A percentile compares a stretch with the other conserved stretches of the same genome.
Evolutionary conservation across 495 filamentous ascomycete genomes (phyloP).

Genomic region (Penicillium herquei): DNA sequence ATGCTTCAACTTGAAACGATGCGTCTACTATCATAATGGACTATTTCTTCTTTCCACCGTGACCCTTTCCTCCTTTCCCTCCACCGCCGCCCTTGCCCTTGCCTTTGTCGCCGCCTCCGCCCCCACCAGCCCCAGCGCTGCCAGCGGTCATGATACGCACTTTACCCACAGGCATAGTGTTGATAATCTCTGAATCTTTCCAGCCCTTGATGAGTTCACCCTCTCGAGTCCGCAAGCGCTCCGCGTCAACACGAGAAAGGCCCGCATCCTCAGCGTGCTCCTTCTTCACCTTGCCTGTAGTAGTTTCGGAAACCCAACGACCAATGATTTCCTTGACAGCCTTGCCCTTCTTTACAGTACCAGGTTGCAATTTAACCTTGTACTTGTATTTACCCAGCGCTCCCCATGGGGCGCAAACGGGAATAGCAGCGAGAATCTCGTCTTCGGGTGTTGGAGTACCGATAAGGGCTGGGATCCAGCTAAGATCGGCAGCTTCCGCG

Average conservation of each 20-base stretch:
- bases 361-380: constrained; percentile 89
- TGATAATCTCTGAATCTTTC: constrained; percentile 79
- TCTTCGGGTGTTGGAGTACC: constrained; percentile 78
- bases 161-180: constrained; percentile 80
- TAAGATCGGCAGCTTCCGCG: constrained; percentile 47
- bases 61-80: constrained; percentile 4
- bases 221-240: constrained; percentile 79
- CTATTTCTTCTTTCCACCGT: constrained; percentile 14
- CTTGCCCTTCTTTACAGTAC: constrained; percentile 88
- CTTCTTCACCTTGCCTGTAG: constrained; percentile 48
- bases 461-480: constrained; percentile 69
- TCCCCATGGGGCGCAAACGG: constrained; percentile 86
- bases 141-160: constrained; percentile 70
- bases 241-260: constrained; percentile 60
- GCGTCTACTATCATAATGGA: neutral
- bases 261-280: constrained; percentile 48
- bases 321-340: constrained; percentile 84
- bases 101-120: constrained; percentile 46
- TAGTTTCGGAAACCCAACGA: constrained; percentile 62
- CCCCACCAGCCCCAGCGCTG: constrained; percentile 42
- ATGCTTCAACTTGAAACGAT: neutral
- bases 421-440: constrained; percentile 84
- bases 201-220: constrained; percentile 75
- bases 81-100: constrained; percentile 42
- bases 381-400: constrained; percentile 80